Evolutionary conservation across 768 basidiomycete genomes (phyloP).

Genomic region (Mycena belliarum): DNA sequence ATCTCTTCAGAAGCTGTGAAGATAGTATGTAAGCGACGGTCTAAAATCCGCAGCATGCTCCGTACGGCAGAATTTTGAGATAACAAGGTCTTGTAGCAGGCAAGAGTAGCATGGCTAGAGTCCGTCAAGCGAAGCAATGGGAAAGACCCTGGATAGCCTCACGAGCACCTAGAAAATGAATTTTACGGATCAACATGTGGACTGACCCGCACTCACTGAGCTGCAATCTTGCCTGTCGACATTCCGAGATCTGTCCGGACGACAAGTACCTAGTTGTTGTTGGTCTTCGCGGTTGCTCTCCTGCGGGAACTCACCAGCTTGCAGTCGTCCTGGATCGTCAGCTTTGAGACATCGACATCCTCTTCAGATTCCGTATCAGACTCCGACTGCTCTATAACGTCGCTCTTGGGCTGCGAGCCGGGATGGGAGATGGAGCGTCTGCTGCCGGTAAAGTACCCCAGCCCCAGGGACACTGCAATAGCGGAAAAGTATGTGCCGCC

Average conservation of each 20-base stretch:
- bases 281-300: neutral
- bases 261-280: slow-evolving; percentile 50
- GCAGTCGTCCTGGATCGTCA: slow-evolving; percentile 47
- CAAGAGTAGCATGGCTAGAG: slow-evolving; percentile 56
- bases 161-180: slow-evolving; percentile 33
- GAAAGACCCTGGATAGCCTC: slow-evolving; percentile 7
- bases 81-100: slow-evolving; percentile 51
- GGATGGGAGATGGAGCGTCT: slow-evolving; percentile 1
- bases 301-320: slow-evolving; percentile 47
- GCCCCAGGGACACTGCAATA: slow-evolving; percentile 35
- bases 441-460: slow-evolving; percentile 42
- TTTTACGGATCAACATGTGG: neutral
- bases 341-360: slow-evolving; percentile 27
- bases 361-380: slow-evolving; percentile 26
- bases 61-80: slow-evolving; percentile 46
- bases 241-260: slow-evolving; percentile 43
- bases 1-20: slow-evolving; percentile 43
- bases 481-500: slow-evolving; percentile 32
- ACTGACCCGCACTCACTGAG: slow-evolving; percentile 42
- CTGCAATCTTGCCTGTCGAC: slow-evolving; percentile 44
- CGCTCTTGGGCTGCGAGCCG: neutral
- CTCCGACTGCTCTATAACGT: too few relatives aligned
- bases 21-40: neutral
- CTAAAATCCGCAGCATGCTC: neutral
- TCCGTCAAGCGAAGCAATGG: neutral